Percentiles rank a stretch among this genome's conserved stretches.
These are phyloP conservation scores for Aspergillus bridgeri DNA, from an alignment of 495 filamentous ascomycete species.

Conservation along the genomic window DNA sequence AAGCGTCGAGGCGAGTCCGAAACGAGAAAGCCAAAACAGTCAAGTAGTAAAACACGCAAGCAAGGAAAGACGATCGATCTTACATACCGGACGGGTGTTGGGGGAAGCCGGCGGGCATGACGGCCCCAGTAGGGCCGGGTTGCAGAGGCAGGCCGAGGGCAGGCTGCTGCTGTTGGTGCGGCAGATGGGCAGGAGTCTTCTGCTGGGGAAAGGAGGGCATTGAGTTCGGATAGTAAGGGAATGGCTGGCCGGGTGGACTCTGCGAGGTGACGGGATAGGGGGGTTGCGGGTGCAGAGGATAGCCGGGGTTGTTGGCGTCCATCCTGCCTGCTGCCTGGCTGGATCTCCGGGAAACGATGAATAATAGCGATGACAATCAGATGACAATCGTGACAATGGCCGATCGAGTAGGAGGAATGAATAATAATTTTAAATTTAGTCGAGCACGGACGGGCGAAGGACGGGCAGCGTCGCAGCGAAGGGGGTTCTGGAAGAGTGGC, in stretches of 20 bases:
- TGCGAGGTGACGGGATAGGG: constrained; percentile 40
- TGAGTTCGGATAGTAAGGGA: constrained; percentile 41
- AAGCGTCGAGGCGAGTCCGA: background rate
- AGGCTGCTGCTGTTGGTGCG: constrained; percentile 33
- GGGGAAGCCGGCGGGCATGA: constrained; percentile 42
- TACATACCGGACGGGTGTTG: constrained; percentile 41
- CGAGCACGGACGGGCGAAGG: background rate
- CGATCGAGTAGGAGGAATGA: background rate
- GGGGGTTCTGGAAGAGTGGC: background rate
- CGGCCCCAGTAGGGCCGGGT: constrained; percentile 39
- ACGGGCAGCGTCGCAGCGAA: background rate
- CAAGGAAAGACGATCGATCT: constrained; percentile 11
- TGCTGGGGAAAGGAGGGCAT: constrained; percentile 40
- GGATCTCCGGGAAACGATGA: background rate
- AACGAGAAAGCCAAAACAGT: constrained; percentile 4
- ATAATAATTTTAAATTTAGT: background rate
- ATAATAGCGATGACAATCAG: background rate
- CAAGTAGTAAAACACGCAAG: constrained; percentile 12
- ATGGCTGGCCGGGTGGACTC: constrained; percentile 29
- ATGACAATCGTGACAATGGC: background rate
- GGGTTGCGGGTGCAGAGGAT: constrained; percentile 26
- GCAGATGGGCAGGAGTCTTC: constrained; percentile 26
- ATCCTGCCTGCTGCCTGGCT: constrained; percentile 25
- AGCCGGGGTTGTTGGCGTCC: constrained; percentile 43
- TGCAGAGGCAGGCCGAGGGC: constrained; percentile 44